These are phyloP conservation scores for Amanita subjunquillea DNA, from an alignment of 768 basidiomycete genomes.

Conservation along the genomic window DNA sequence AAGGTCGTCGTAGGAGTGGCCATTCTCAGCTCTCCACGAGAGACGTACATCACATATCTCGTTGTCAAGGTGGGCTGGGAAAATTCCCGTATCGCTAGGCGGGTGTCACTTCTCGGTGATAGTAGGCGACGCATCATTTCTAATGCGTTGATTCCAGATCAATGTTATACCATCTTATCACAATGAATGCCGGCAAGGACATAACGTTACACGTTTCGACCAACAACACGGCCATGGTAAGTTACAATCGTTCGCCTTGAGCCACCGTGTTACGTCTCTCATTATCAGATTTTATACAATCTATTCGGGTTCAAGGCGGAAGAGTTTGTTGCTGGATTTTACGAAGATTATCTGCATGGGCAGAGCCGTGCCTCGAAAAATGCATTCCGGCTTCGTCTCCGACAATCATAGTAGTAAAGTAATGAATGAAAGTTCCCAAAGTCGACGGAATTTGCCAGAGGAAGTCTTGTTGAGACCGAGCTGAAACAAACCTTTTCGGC, in stretches of 20 bases:
- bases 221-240: constrained; percentile 73
- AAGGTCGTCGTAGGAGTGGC: constrained; percentile 63
- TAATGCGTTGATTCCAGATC: constrained; percentile 28
- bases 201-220: constrained; percentile 78
- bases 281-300: constrained; percentile 70
- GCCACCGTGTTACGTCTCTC: background rate
- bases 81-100: constrained; percentile 75
- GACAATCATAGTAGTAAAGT: constrained; percentile 23
- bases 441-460: too few species aligned
- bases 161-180: constrained; percentile 72
- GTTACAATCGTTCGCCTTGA: constrained; percentile 5
- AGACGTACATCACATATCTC: constrained; percentile 79
- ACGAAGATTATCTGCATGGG: constrained; percentile 66
- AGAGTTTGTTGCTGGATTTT: constrained; percentile 75
- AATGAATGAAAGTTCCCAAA: too few species aligned
- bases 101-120: constrained; percentile 1
- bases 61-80: constrained; percentile 77
- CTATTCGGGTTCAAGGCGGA: constrained; percentile 85
- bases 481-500: too few species aligned
- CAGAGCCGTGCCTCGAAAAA: constrained; percentile 69
- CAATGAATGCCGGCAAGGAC: constrained; percentile 61
- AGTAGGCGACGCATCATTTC: constrained; percentile 3
- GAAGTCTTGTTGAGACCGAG: too few species aligned
- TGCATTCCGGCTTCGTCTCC: constrained; percentile 67
- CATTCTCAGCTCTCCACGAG: constrained; percentile 67